These are phyloP conservation scores for Arabidopsis hybrid DNA, from an alignment of 441 rosid genomes.

Conservation along the genomic window DNA sequence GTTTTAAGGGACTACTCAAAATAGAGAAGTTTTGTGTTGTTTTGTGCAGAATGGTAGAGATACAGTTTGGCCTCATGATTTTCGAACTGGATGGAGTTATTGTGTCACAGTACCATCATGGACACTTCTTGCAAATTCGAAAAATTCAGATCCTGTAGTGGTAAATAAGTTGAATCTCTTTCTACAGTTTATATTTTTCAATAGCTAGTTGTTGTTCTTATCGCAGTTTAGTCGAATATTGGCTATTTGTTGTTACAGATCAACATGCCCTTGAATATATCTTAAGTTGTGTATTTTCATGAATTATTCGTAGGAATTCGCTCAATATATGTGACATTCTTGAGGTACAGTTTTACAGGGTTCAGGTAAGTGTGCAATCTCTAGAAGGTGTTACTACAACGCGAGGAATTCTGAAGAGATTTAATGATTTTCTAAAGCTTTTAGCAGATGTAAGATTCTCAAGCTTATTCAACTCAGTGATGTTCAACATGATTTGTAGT, in stretches of 20 bases:
- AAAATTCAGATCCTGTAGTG: conserved; percentile 96
- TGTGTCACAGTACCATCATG: conserved; percentile 90
- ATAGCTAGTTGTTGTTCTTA: neutral
- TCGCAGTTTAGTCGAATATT: neutral
- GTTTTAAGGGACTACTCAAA: too few relatives aligned
- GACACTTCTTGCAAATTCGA: conserved; percentile 80
- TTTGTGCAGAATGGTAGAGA: conserved; percentile 76
- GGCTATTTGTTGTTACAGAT: neutral
- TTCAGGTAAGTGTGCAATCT: conserved; percentile 90
- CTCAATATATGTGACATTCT: conserved; percentile 50
- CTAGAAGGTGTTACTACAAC: conserved; percentile 81
- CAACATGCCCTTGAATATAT: neutral
- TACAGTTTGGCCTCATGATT: conserved; percentile 96
- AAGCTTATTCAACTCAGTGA: neutral
- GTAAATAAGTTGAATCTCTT: conserved; percentile 53
- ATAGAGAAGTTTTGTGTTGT: neutral
- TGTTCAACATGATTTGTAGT: neutral
- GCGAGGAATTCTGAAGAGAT: conserved; percentile 80
- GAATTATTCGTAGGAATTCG: too few relatives aligned
- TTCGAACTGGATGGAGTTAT: conserved; percentile 91
- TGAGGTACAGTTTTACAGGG: conserved; percentile 97
- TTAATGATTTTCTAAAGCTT: conserved; percentile 88
- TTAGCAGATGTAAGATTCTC: conserved; percentile 68
- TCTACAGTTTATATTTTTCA: conserved; percentile 43
- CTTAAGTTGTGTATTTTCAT: conserved; percentile 1